Evolutionary conservation across 805 yeast genomes (phyloP).

Genomic region (Ogataea methanolica): DNA sequence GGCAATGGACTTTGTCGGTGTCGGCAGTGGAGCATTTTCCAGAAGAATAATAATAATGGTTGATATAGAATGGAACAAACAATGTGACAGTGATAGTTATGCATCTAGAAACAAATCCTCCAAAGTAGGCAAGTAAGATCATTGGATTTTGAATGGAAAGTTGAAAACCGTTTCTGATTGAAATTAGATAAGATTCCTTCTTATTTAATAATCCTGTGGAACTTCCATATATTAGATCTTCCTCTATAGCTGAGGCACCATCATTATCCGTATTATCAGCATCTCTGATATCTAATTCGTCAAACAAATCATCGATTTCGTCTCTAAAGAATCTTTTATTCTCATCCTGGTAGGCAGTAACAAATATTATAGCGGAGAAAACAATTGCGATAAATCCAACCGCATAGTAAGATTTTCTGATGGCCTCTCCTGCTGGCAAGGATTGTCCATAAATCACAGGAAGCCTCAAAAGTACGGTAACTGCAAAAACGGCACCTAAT

Average conservation of each 20-base stretch:
- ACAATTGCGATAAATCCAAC: conserved; percentile 41
- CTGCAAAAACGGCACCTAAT: conserved; percentile 63
- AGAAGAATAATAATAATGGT: conserved; percentile 45
- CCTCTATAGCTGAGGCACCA: conserved; percentile 8
- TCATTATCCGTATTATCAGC: conserved; percentile 23
- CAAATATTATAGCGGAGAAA: conserved; percentile 35
- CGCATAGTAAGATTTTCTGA: conserved; percentile 44
- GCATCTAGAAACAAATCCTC: conserved; percentile 60
- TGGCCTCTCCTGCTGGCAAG: conserved; percentile 37
- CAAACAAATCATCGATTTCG: conserved; percentile 30
- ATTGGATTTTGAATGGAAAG: conserved; percentile 42
- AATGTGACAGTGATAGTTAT: conserved; percentile 54
- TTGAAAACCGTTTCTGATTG: conserved; percentile 43
- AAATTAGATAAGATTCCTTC: conserved; percentile 31
- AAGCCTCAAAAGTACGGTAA: conserved; percentile 47
- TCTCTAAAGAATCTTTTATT: conserved; percentile 26
- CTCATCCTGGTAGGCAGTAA: conserved; percentile 43
- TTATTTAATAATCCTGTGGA: conserved; percentile 8
- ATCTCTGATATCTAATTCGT: conserved; percentile 24
- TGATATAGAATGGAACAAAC: conserved; percentile 61
- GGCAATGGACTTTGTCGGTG: conserved; percentile 39
- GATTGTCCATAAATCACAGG: conserved; percentile 45
- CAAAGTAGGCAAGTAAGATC: conserved; percentile 53
- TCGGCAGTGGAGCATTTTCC: conserved; percentile 44
- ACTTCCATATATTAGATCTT: conserved; percentile 10